Percentiles rank a stretch among this genome's conserved stretches.
Conservation (phyloP, 1,284 basidiomycete genomes). For the Heliocybe sulcata region DNA sequence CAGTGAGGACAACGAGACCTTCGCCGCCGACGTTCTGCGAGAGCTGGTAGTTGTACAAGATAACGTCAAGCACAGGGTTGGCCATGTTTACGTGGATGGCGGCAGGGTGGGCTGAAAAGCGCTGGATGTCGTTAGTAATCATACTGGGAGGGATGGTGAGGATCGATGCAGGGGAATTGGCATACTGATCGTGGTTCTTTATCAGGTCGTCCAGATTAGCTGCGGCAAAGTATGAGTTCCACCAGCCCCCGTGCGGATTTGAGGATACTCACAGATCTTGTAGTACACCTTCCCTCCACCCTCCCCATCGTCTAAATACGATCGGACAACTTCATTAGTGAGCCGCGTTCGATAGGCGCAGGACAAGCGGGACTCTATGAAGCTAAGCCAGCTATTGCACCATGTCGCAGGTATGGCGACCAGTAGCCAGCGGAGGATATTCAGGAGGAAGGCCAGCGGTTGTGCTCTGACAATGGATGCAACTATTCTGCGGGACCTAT, state of each 20-base stretch:
- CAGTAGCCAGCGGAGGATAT: constrained; percentile 86
- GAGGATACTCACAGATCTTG: constrained; percentile 70
- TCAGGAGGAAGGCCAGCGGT: constrained; percentile 73
- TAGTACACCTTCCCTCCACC: constrained; percentile 82
- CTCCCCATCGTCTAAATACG: constrained; percentile 78
- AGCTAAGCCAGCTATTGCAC: constrained; percentile 95
- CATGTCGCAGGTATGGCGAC: constrained; percentile 96
- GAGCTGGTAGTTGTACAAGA: constrained; percentile 95
- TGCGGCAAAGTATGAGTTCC: constrained; percentile 18
- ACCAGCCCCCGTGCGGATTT: not conserved
- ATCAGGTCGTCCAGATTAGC: constrained; percentile 92
- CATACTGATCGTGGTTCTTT: constrained; percentile 92
- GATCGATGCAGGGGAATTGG: constrained; percentile 6
- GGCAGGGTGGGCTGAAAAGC: constrained; percentile 87
- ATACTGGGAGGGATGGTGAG: constrained; percentile 48
- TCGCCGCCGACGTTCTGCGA: constrained; percentile 94
- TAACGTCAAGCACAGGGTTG: constrained; percentile 90
- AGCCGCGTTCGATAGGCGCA: constrained; percentile 89
- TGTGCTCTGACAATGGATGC: constrained; percentile 90
- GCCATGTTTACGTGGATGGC: constrained; percentile 93
- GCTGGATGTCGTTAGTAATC: constrained; percentile 94
- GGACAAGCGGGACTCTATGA: constrained; percentile 90
- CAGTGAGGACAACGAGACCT: constrained; percentile 79
- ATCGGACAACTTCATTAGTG: constrained; percentile 76
- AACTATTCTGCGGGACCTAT: constrained; percentile 69